Conservation (phyloP, 2,329 filamentous ascomycete species). For the Sporothrix euskadiensis region DNA sequence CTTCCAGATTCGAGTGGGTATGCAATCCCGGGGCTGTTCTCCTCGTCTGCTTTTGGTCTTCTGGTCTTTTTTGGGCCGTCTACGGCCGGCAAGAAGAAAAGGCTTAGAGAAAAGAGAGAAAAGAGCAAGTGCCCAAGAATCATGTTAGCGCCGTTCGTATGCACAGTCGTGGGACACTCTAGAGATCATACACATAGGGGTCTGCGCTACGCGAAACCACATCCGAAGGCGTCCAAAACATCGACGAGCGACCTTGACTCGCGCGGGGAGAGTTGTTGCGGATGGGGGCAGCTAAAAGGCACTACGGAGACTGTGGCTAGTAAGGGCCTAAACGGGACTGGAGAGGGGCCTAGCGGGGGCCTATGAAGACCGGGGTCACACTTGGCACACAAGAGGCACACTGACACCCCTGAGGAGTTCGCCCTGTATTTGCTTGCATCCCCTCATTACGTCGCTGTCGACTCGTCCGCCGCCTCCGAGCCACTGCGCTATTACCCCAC, state of each 20-base stretch:
- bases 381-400: not conserved
- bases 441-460: not conserved
- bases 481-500: slow-evolving; percentile 11
- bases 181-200: not conserved
- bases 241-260: not conserved
- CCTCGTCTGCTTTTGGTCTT: not conserved
- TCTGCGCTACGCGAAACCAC: slow-evolving; percentile 14
- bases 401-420: not conserved
- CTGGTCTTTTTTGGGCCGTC: not conserved
- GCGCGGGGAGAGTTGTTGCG: not conserved
- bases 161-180: not conserved
- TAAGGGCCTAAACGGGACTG: not conserved
- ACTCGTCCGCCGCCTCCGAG: not conserved
- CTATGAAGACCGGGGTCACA: not conserved
- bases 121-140: not conserved
- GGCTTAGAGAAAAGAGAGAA: no score
- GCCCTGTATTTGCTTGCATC: not conserved
- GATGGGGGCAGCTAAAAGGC: not conserved
- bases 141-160: slow-evolving; percentile 14
- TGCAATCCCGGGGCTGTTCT: not conserved
- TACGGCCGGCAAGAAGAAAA: not conserved
- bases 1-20: not conserved
- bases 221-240: not conserved
- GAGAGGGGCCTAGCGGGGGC: not conserved
- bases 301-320: slow-evolving; percentile 2